These are phyloP conservation scores for Jimgerdemannia lactiflua DNA, from an alignment of 192 early-diverging fungal species.

Conservation along the genomic window DNA sequence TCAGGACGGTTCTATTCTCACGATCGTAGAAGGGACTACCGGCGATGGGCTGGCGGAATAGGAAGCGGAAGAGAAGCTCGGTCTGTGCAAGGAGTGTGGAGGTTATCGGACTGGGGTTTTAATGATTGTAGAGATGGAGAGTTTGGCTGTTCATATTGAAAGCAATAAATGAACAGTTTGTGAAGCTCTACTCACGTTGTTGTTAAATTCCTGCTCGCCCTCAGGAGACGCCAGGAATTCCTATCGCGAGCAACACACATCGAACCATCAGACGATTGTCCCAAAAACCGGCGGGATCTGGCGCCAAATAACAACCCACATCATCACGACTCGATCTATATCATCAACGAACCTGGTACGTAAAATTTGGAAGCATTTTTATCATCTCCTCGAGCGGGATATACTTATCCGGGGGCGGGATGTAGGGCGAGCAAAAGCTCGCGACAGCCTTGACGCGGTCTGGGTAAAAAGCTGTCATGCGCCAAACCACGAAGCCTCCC, in stretches of 20 bases:
- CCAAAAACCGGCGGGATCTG: too few relatives aligned
- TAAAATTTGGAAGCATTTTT: conserved; percentile 42
- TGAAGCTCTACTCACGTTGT: background rate
- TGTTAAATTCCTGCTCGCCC: background rate
- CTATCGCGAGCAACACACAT: background rate
- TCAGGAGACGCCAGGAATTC: background rate
- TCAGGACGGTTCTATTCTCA: background rate
- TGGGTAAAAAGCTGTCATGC: conserved; percentile 54
- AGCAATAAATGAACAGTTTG: too few relatives aligned
- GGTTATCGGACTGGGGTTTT: background rate
- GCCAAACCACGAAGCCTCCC: conserved; percentile 52
- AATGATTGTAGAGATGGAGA: too few relatives aligned
- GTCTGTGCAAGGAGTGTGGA: background rate
- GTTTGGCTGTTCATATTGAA: background rate
- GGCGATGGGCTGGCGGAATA: background rate
- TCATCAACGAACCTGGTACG: conserved; percentile 35
- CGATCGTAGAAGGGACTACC: background rate
- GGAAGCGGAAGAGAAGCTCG: background rate
- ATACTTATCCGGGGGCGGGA: conserved; percentile 27
- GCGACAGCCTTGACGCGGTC: conserved; percentile 53
- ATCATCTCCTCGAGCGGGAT: conserved; percentile 42
- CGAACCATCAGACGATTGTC: too few relatives aligned
- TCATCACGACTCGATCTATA: too few relatives aligned
- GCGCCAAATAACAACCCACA: too few relatives aligned
- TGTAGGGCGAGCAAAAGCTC: conserved; percentile 53